A percentile compares a stretch with the other conserved stretches of the same genome.
phyloP scores from a whole-genome alignment of 139 green algal species.

The Haematococcus lacustris region DNA sequence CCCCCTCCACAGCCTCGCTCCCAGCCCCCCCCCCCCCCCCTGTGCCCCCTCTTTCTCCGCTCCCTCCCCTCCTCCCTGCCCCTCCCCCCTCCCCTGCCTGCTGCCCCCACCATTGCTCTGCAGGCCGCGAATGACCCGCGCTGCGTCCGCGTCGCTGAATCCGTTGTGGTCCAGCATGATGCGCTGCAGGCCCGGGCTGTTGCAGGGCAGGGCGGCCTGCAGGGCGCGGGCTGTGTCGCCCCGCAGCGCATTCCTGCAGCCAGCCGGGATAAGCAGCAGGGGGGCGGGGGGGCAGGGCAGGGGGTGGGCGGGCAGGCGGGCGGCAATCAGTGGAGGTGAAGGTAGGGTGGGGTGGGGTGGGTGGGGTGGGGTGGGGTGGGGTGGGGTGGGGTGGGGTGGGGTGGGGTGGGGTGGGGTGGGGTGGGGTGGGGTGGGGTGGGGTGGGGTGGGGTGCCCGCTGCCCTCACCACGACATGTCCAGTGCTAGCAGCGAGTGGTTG shows the following conservation, averaged over 20 bases:
- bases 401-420: too few relatives aligned
- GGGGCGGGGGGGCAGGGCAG: too few relatives aligned
- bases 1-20: background rate
- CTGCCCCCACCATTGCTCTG: constrained; percentile 18
- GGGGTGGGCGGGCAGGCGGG: too few relatives aligned
- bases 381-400: too few relatives aligned
- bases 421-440: too few relatives aligned
- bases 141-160: constrained; percentile 28
- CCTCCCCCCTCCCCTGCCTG: background rate
- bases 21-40: background rate
- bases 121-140: constrained; percentile 23
- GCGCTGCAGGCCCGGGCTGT: constrained; percentile 16
- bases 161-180: constrained; percentile 28
- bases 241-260: constrained; percentile 25
- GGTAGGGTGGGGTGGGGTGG: too few relatives aligned
- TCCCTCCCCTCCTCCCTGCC: background rate
- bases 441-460: too few relatives aligned
- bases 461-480: constrained; percentile 31
- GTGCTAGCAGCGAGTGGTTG: constrained; percentile 3
- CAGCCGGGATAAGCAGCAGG: too few relatives aligned
- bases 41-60: background rate
- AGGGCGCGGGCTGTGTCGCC: constrained; percentile 16
- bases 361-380: too few relatives aligned
- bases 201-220: constrained; percentile 15
- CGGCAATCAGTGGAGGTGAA: too few relatives aligned